These are phyloP conservation scores for Durusdinium trenchii DNA, from an alignment of 73 alveolate genomes.

Conservation along the genomic window DNA sequence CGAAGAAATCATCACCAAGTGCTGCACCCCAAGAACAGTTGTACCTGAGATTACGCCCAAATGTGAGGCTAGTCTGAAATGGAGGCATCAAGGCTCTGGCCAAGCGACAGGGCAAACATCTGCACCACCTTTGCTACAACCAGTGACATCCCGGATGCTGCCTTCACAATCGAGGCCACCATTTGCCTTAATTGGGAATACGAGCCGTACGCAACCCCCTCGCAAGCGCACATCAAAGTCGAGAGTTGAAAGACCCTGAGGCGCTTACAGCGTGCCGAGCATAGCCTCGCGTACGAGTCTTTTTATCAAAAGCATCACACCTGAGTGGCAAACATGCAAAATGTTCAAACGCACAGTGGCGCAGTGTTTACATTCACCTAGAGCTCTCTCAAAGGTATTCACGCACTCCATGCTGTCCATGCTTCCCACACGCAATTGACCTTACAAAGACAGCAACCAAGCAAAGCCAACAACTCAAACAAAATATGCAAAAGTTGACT, in stretches of 20 bases:
- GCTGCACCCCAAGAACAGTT: constrained; percentile 74
- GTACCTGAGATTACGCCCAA: constrained; percentile 29
- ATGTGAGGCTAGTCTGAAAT: neutral
- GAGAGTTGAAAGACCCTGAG: too few species aligned
- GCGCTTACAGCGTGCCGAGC: constrained; percentile 68
- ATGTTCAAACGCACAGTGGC: neutral
- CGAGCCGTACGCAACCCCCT: too few species aligned
- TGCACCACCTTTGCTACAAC: constrained; percentile 58
- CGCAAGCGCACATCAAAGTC: too few species aligned
- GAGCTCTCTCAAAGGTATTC: neutral
- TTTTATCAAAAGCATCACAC: constrained; percentile 80
- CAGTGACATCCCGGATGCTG: constrained; percentile 67
- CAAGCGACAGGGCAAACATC: constrained; percentile 59
- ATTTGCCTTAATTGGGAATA: constrained; percentile 8
- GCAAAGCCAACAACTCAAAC: too few species aligned
- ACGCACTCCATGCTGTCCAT: constrained; percentile 66
- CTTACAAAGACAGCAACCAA: neutral
- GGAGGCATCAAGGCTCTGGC: neutral
- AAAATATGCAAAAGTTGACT: too few species aligned
- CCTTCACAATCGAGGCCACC: constrained; percentile 82
- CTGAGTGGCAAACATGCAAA: neutral
- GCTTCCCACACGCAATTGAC: constrained; percentile 86
- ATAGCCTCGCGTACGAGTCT: constrained; percentile 69
- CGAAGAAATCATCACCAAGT: neutral
- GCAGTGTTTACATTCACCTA: neutral